Evolutionary conservation across 1,139 yeast species (phyloP).

Genomic region (Scheffersomyces segobiensis): DNA sequence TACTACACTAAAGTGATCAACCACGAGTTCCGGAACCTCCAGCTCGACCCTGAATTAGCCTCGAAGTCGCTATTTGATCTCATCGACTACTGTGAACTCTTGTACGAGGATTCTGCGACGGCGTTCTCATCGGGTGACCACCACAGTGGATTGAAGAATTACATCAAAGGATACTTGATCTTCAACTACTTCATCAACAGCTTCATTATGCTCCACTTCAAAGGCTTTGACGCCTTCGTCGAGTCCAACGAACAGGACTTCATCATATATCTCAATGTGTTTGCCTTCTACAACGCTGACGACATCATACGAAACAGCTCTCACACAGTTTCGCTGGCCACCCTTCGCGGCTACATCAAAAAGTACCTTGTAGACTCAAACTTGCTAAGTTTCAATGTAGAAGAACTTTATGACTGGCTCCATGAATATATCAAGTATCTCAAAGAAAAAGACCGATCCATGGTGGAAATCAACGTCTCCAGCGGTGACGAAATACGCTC

Average conservation of each 20-base stretch:
- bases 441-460: constrained; percentile 29
- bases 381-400: constrained; percentile 38
- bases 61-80: constrained; percentile 43
- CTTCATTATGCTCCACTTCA: constrained; percentile 44
- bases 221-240: constrained; percentile 46
- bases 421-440: constrained; percentile 43
- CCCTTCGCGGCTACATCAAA: constrained; percentile 29
- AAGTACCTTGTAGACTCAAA: constrained; percentile 32
- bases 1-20: constrained; percentile 31
- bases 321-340: constrained; percentile 23
- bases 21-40: constrained; percentile 39
- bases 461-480: background rate
- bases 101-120: constrained; percentile 35
- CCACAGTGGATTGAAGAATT: constrained; percentile 22
- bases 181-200: constrained; percentile 47
- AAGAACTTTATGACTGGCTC: constrained; percentile 42
- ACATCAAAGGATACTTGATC: constrained; percentile 41
- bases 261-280: constrained; percentile 44
- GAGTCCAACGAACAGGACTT: constrained; percentile 41
- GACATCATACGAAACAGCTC: constrained; percentile 20
- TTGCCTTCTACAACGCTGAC: constrained; percentile 41
- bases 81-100: constrained; percentile 42
- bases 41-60: constrained; percentile 30
- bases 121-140: constrained; percentile 2
- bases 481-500: background rate